Evolutionary conservation across 345 rosid species (phyloP), one percentile per base, ranked within the genome.

Genomic region (Moringa oleifera): DNA sequence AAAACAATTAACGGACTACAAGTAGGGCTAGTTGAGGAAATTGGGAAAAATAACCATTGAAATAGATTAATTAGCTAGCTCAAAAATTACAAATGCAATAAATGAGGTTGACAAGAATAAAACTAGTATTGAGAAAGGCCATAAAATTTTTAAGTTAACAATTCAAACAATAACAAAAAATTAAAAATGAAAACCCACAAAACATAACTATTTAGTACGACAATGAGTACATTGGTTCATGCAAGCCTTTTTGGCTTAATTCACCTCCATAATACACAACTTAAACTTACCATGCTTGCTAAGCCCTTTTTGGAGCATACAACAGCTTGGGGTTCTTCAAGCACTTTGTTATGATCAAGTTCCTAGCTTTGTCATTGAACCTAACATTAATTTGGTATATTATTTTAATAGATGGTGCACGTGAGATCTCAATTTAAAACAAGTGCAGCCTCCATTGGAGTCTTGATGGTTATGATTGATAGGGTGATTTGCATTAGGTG

Each of bases 21-120:
- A 58, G 86, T 75, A 70, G 84, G 66, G 52, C 74, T 80, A 20
- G 60, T 64, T 20, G 86, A 79, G 68, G 81, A 84, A 56, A 50
- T 51, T 17, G 82, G 66, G 45, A 83, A 75, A 69, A 76, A 77
- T 80, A 74, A 19, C 51, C 88, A 22, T 46, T 31, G 53, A 85
- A 78, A 55, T 74, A 71, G 47, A 57, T 57, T 68, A 90, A 85
- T 22, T 74, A 77, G 64, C 73, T 73, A 51, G 69, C 81, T 62
- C 70, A 70, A 46, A 81, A 73, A 68, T 57, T 91, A 81, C 91
- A 80, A 66, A 78, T 68, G 80, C 97, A 95, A 80, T 93, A 85
- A 75, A 54, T 84, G 81, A 81, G 99, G 83, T 71, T 91, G 76
- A 82, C 93, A 28, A 91, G 95, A 62, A 66, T 85, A 20, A 96